Evolutionary conservation across 352 stramenopile species (phyloP), one percentile per base, ranked within the genome.

Genomic region (Pythium chondricola): DNA sequence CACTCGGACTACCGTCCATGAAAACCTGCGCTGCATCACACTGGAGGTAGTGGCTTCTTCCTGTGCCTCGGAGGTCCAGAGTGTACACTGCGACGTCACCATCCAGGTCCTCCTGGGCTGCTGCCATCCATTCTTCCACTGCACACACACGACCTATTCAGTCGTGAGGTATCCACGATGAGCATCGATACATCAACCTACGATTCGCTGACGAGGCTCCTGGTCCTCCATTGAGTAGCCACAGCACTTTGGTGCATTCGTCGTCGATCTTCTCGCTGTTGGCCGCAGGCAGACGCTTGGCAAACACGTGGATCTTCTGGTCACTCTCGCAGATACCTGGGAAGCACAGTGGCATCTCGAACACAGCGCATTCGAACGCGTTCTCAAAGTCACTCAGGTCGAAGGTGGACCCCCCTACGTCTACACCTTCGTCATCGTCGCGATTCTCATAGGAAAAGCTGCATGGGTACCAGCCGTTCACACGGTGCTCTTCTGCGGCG

Each of bases 41-140:
- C 22, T 64, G 45, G 16, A 81, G 49, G 24, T 61, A 65, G n/a
- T 49, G 42, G 43, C 63, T 76, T 3, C 69, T 58, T 0, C 69
- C 69, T 2, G 61, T 73, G 30, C 67, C 69, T 14, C 67, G 69
- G 21, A 77, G 69, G 45, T 77, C 69, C 18, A 77, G 46, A 14
- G 69, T 81, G 56, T 77, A 81, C 4, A 81, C 11, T 21, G 61
- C 57, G 20, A 69, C 54, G 9, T 20, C 41, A 0, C 47, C 47
- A 22, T 54, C 32, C 27, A 65, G 31, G 0, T 46, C 25, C 4
- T 43, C 24, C 39, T 63, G 43, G 5, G 63, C 24, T 1, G 22
- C 25, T 6, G 42, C 10, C 63, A 76, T 76, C 17, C 32, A 6
- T 4, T 37, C 2, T 35, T 76, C 66, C 52, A 72, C 63, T 71